Base-by-base conservation (phyloP, 2,329 filamentous ascomycete species). In the Aquanectria penicillioides region DNA sequence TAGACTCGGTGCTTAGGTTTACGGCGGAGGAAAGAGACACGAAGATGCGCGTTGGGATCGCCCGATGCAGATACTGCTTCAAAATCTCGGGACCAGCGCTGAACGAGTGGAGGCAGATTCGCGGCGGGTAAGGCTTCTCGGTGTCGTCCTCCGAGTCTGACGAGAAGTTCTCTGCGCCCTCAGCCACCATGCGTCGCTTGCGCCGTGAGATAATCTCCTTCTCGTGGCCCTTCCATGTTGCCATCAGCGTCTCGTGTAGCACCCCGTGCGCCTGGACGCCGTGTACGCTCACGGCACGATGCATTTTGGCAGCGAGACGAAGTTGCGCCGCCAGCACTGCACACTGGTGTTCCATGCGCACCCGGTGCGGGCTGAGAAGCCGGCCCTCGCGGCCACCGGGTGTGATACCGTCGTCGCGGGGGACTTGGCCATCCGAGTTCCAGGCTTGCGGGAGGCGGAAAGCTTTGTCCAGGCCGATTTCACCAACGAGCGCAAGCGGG, bases 71-170 rank as follows among this genome's bases (percentile, higher is more conserved):
- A 70, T 97, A 98, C 73, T 93, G 93, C 64, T 85, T 89, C 31
- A 97, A 78, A 26, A 89, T 84, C 55, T 95, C 89, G 10, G 86
- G 81, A 6, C 89, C 85, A 0, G 93, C 94, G 43, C 91, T 96
- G 75, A 93, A 99, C 0, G 94, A 97, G 75, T 99, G 95, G 58
- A 99, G 86, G 71, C 95, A 99, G 72, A 98, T 89, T 8, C 94
- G 82, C 1, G 94, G 93, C 4, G 95, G 94, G 67, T 90, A 98
- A 0, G 91, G 89, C 59, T 83, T 87, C 1, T 58, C 60, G 25
- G 36, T 68, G 23, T 71, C 67, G 15, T 79, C 75, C 1, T 77
- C 75, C 3, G 74, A 71, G 20, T 71, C 75, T 9, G 73, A 75
- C 3, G 73, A 79, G 50, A 78, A 80, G 41, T 83, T 78, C 59